phyloP scores from a whole-genome alignment of 2,329 filamentous ascomycete species.

The Teratosphaeria pseudoeucalypti region DNA sequence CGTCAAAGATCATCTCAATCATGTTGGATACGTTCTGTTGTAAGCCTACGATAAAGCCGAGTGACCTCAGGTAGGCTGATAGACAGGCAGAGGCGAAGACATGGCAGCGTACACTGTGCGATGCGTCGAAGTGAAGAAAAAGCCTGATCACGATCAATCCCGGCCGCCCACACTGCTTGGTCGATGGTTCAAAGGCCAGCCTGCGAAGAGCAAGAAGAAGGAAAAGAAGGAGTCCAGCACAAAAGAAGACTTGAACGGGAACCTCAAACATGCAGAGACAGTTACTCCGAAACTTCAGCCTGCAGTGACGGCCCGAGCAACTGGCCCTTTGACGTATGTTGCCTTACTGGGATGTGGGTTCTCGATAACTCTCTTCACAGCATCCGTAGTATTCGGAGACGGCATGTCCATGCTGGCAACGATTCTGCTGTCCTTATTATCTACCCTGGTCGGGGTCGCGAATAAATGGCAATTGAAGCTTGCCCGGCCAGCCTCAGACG shows the following conservation, averaged over 20 bases:
- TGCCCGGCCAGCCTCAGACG: slow-evolving; percentile 21
- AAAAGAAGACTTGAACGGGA: not conserved
- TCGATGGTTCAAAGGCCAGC: slow-evolving; percentile 33
- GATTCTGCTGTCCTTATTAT: slow-evolving; percentile 37
- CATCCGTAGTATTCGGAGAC: slow-evolving; percentile 36
- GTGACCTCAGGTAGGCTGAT: not conserved
- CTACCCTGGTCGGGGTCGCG: slow-evolving; percentile 38
- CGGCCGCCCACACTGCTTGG: not conserved
- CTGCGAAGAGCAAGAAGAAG: slow-evolving; percentile 5
- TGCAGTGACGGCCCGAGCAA: slow-evolving; percentile 33
- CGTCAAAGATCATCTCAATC: slow-evolving; percentile 35
- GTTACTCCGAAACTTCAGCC: slow-evolving; percentile 2
- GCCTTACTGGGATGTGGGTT: slow-evolving; percentile 36
- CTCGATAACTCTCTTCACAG: slow-evolving; percentile 32
- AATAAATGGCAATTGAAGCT: slow-evolving; percentile 41
- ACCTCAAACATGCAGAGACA: not conserved
- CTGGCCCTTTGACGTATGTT: slow-evolving; percentile 37
- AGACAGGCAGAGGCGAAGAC: slow-evolving; percentile 3
- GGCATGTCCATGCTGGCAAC: slow-evolving; percentile 43
- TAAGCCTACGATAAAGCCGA: slow-evolving; percentile 13
- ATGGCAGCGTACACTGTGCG: slow-evolving; percentile 15
- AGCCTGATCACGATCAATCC: slow-evolving; percentile 1
- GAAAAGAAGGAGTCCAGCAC: slow-evolving; percentile 1
- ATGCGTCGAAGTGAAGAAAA: slow-evolving; percentile 17
- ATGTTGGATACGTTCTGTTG: slow-evolving; percentile 40